Evolutionary conservation across 1,284 basidiomycete genomes (phyloP), one percentile per base, ranked within the genome.

Genomic region (Puccinia triticina): DNA sequence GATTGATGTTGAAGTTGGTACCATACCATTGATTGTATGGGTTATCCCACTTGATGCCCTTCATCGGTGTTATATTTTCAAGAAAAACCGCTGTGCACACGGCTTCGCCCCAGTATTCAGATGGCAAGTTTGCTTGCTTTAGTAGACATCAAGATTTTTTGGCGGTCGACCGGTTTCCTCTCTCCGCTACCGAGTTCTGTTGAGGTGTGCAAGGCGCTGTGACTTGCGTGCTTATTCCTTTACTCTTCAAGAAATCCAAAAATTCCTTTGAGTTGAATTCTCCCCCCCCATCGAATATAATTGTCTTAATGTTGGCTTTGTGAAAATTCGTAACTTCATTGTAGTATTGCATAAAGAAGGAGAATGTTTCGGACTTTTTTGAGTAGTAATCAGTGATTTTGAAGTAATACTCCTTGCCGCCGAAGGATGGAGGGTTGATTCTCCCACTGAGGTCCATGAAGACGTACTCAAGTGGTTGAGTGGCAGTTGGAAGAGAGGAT

Each of bases 21-120:
- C 50, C 37, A 16, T 18, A 75, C 73, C 73, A 75, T 5, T 55
- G 21, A 55, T 53, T 48, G n/a, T 55, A 55, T n/a, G 73, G 73
- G 8, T 12, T 57, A 34, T 55, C 29, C 5, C 50, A 23, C 8
- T 75, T 40, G 5, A 57, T 7, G 26, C 23, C 11, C 16, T 75
- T 29, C 55, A 32, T 67, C 23, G 64, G 64, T 10, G 43, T 72
- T 7, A 72, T n/a, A 46, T 72, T 72, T 23, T 48, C 32, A 8
- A 46, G n/a, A 8, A 46, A 72, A 8, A 48, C 46, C 16, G 69
- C 69, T 32, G 69, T 72, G 3, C 2, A 5, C 3, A 72, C 34
- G 3, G 32, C 69, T 50, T 72, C 69, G 2, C 18, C 69, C 69
- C 69, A 72, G 26, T 46, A 46, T 43, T 4, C 4, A 43, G 4